Base-by-base conservation (phyloP, 768 basidiomycete species). In the Boletus reticuloceps region DNA sequence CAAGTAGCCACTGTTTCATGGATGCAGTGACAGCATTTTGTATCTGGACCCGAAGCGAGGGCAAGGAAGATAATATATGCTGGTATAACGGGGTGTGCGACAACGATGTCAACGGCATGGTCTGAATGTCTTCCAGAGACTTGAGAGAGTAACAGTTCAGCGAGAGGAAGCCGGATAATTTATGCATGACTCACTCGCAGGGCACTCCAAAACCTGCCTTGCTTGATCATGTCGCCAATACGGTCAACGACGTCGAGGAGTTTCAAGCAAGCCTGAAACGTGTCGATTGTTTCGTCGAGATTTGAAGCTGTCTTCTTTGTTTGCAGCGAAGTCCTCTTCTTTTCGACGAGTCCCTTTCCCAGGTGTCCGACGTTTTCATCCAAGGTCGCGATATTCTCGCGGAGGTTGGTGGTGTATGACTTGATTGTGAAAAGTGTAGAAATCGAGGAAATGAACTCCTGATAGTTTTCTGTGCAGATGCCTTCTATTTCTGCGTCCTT, bases 121-220 rank as follows among this genome's bases (percentile, higher is more conserved):
- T 85, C 66, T 94, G 89, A 56, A 98, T 91, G 65, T 98, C 95
- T 73, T 98, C 96, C 45, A 98, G 81, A 45, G 94, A 95, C 93
- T 98, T 70, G 56, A 64, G 65, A 68, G 32, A 58, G 59, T 45
- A 55, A 65, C 54, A 60, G 60, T 64, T 64, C 53, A 64, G 67
- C 72, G 62, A 51, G 71, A 72, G 67, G 63, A 53, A 40, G n/a
- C 47, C n/a, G 13, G 17, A 60, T 0, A 54, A 49, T 10, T 34
- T 41, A 20, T 27, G 7, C 32, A 46, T 12, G 38, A 79, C 93
- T 71, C 70, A 97, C 94, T 77, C 96, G 80, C 69, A 98, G 71
- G 43, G 97, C 97, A 68, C 94, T 95, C 91, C 94, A 98, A 73
- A 94, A 98, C 76, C 89, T 94, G 51, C 91, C 90, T 64, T 94